Base-by-base conservation (phyloP, 768 basidiomycete species). In the Rhizopogon salebrosus region DNA sequence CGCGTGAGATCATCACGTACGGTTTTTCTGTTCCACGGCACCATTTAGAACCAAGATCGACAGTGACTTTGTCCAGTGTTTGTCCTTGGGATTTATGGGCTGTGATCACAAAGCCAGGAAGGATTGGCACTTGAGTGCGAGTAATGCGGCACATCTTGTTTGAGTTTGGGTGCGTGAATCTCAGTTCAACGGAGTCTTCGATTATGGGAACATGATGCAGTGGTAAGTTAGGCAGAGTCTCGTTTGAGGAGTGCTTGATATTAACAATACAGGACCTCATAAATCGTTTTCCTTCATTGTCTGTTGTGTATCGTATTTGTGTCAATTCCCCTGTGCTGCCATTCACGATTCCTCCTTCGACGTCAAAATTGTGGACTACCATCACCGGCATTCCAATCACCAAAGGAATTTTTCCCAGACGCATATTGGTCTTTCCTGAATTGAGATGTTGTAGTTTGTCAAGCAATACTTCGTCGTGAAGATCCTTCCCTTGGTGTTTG, bases 1-100 rank as follows among this genome's bases (percentile, higher is more conserved):
- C 69, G 0, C 66, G 54, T 3, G 76, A 80, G 0, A 72, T 34
- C 73, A 76, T 76, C 2, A 76, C 73, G 55, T 77, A 77, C 0
- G 73, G 68, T 0, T 67, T 42, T 56, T 75, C 70, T 0, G 64
- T 64, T 0, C 70, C 70, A 6, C 39, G 5, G 6, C 39, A 40
- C 38, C 38, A 39, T 39, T 39, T 39, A 0, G n/a, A 20, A 6
- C 35, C 31, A 16, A 48, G 29, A 20, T 48, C 48, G 6, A 48
- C 11, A 35, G 35, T 48, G 1, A 36, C 10, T 9, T 35, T 29
- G 4, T 29, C 20, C 1, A 48, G 1, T 29, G 48, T 48, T 3
- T 48, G 48, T 4, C 48, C 48, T 5, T 48, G 48, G 0, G 34
- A 48, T 16, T 48, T 48, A 36, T 48, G 48, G 8, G 48, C 18